Evolutionary conservation across 2,329 filamentous ascomycete genomes (phyloP).

Genomic region (Blastomyces parvus): DNA sequence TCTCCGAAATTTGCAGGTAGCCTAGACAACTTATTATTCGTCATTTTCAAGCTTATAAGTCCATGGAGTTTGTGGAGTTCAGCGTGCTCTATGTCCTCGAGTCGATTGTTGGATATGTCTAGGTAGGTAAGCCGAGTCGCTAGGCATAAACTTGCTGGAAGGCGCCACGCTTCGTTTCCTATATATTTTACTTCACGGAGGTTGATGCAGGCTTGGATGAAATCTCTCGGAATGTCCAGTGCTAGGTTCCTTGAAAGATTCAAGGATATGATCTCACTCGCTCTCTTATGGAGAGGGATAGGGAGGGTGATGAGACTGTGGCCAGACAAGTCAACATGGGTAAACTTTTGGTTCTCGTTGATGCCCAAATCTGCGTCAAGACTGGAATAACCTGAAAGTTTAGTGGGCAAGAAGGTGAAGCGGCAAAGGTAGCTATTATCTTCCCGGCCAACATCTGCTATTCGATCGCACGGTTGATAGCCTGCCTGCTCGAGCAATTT

Average conservation of each 20-base stretch:
- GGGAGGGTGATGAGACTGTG: conserved; percentile 91
- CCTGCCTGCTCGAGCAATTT: conserved; percentile 81
- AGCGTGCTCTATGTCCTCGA: conserved; percentile 79
- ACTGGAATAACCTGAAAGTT: conserved; percentile 67
- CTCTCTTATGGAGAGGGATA: conserved; percentile 84
- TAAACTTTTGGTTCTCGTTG: conserved; percentile 78
- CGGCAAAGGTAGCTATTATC: conserved; percentile 96
- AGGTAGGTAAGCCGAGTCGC: conserved; percentile 76
- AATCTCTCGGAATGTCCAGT: conserved; percentile 87
- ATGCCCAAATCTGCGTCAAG: conserved; percentile 70
- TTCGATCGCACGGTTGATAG: conserved; percentile 73
- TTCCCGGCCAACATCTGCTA: conserved; percentile 90
- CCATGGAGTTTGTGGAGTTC: conserved; percentile 66
- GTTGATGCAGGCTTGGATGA: conserved; percentile 86
- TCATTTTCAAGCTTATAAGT: conserved; percentile 79
- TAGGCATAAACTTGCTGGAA: conserved; percentile 74
- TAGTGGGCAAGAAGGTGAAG: conserved; percentile 86
- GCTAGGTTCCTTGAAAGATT: conserved; percentile 90
- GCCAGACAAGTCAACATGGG: conserved; percentile 82
- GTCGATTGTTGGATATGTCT: conserved; percentile 86
- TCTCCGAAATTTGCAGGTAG: conserved; percentile 74
- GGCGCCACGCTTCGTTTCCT: conserved; percentile 79
- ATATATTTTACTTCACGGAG: conserved; percentile 92
- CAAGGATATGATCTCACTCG: conserved; percentile 83
- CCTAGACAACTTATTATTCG: conserved; percentile 78